These are phyloP conservation scores for Achlya hypogyna DNA, from an alignment of 352 stramenopile genomes.

Conservation along the genomic window DNA sequence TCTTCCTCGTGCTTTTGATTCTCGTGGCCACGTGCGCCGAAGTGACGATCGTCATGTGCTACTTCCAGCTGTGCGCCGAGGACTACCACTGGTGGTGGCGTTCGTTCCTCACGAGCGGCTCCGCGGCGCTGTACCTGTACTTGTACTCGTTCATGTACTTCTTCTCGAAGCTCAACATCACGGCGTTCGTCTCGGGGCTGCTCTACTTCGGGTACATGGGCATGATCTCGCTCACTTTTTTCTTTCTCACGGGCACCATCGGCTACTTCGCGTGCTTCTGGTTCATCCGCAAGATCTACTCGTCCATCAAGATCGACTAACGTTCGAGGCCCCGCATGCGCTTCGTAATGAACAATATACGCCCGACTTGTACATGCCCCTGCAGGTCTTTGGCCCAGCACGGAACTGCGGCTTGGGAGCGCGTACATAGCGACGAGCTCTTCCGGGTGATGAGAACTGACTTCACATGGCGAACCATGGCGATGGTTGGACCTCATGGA, in stretches of 20 bases:
- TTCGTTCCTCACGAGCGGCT: constrained; percentile 94
- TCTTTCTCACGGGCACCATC: constrained; percentile 94
- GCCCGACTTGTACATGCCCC: too few species aligned
- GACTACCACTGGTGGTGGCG: constrained; percentile 99
- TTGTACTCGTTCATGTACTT: constrained; percentile 99
- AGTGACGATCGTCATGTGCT: constrained; percentile 99
- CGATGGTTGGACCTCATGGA: too few species aligned
- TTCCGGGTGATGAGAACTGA: too few species aligned
- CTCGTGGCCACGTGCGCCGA: constrained; percentile 96
- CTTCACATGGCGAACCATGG: too few species aligned
- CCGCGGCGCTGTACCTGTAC: constrained; percentile 96
- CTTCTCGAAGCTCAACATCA: constrained; percentile 96
- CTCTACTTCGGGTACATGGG: constrained; percentile 99
- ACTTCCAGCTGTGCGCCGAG: constrained; percentile 99
- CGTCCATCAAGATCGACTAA: constrained; percentile 92
- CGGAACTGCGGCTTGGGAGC: too few species aligned
- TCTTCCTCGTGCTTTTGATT: constrained; percentile 98
- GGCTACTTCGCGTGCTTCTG: constrained; percentile 97
- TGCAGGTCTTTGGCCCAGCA: too few species aligned
- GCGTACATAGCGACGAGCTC: too few species aligned
- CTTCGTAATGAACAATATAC: too few species aligned
- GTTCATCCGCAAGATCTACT: constrained; percentile 99
- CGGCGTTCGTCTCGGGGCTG: constrained; percentile 85
- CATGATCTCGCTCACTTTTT: constrained; percentile 95
- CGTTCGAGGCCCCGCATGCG: too few species aligned